A percentile compares a stretch with the other conserved stretches of the same genome.
Conservation (phyloP, 306 rosid genomes). For the Trifolium fragiferum region DNA sequence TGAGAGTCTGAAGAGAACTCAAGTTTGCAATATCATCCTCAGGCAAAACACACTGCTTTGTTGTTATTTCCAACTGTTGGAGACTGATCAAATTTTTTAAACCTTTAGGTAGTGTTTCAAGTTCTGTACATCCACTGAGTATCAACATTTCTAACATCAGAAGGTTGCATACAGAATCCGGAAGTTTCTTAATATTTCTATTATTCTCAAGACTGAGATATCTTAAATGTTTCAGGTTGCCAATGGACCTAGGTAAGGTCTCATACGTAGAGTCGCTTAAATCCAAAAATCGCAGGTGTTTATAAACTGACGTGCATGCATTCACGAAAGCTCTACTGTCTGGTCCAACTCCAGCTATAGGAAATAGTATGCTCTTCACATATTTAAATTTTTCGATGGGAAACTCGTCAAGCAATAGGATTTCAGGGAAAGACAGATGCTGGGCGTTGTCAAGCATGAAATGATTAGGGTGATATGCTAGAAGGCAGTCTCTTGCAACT, state of each 20-base stretch:
- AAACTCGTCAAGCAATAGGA: not conserved
- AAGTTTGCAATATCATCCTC: constrained; percentile 30
- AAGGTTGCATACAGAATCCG: constrained; percentile 43
- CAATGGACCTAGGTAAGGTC: not conserved
- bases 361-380: constrained; percentile 28
- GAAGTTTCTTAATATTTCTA: constrained; percentile 36
- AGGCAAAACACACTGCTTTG: constrained; percentile 20
- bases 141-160: constrained; percentile 39
- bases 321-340: not conserved
- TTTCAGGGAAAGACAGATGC: constrained; percentile 20
- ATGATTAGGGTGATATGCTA: not conserved
- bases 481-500: not conserved
- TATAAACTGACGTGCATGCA: not conserved
- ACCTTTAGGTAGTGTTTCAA: constrained; percentile 32
- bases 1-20: constrained; percentile 23
- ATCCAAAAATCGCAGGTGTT: constrained; percentile 15
- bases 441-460: not conserved
- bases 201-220: constrained; percentile 29
- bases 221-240: constrained; percentile 20
- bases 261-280: constrained; percentile 25
- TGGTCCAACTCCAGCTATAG: not conserved
- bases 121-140: constrained; percentile 33
- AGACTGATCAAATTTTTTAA: constrained; percentile 30
- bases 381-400: not conserved
- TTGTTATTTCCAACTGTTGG: constrained; percentile 32